Percentiles rank a stretch among this genome's conserved stretches.
These are phyloP conservation scores for Hibiscus trionum DNA, from an alignment of 345 rosid species.

Conservation along the genomic window DNA sequence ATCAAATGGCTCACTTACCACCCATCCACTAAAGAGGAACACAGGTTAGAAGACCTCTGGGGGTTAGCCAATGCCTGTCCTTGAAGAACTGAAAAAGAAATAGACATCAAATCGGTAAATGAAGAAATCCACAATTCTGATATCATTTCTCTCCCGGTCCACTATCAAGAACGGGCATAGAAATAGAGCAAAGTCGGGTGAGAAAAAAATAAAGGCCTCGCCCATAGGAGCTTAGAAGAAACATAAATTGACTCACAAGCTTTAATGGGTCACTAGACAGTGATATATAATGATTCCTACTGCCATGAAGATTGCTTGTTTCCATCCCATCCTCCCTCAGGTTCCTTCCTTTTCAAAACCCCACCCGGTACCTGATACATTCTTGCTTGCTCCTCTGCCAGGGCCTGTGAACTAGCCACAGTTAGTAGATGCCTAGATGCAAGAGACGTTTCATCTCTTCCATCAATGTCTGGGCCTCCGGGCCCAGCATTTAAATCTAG, in stretches of 20 bases:
- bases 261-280: constrained; percentile 21
- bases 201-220: too few relatives aligned
- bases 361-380: constrained; percentile 61
- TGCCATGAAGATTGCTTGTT: constrained; percentile 77
- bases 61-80: constrained; percentile 28
- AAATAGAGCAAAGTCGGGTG: neutral
- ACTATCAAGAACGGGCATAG: neutral
- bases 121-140: neutral
- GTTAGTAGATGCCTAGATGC: constrained; percentile 40
- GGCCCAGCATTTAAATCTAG: constrained; percentile 89
- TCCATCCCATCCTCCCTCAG: constrained; percentile 90
- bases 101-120: constrained; percentile 2
- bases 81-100: constrained; percentile 17
- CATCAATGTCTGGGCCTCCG: constrained; percentile 51
- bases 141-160: neutral
- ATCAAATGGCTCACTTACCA: constrained; percentile 48
- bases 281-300: constrained; percentile 28
- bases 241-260: constrained; percentile 32
- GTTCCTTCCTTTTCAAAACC: constrained; percentile 71
- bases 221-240: neutral
- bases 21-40: constrained; percentile 29
- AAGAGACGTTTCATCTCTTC: constrained; percentile 56
- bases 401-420: constrained; percentile 39
- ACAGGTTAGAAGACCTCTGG: constrained; percentile 32
- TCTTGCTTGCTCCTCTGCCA: constrained; percentile 63